These are phyloP conservation scores for Paramarasmius palmivorus DNA, from an alignment of 1,284 basidiomycete genomes.

Conservation along the genomic window DNA sequence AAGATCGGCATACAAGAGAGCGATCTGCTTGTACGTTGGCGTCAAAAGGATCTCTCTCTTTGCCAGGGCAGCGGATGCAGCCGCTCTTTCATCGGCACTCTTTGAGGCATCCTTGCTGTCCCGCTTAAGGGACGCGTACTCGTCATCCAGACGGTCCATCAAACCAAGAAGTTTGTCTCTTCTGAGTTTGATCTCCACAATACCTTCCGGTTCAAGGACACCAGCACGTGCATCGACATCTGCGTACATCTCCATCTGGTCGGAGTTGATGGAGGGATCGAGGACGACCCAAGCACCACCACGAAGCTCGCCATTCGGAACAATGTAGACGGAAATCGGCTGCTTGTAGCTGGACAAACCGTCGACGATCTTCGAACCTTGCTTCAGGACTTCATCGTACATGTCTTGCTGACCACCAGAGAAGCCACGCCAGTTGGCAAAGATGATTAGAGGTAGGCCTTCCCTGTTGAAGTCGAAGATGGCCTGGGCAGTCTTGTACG, in stretches of 20 bases:
- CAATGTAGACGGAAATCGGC: constrained; percentile 98
- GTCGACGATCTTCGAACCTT: constrained; percentile 97
- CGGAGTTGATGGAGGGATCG: constrained; percentile 94
- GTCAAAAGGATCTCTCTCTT: constrained; percentile 83
- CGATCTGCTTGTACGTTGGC: constrained; percentile 93
- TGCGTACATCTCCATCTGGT: constrained; percentile 99
- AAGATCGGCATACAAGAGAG: constrained; percentile 93
- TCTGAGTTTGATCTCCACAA: constrained; percentile 93
- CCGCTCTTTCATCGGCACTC: constrained; percentile 72
- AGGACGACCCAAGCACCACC: constrained; percentile 99
- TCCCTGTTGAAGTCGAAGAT: constrained; percentile 99
- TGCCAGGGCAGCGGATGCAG: constrained; percentile 68
- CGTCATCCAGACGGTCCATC: constrained; percentile 92
- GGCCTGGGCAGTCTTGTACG: constrained; percentile 99
- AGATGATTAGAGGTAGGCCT: constrained; percentile 95
- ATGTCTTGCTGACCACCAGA: constrained; percentile 99
- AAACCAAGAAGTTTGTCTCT: constrained; percentile 87
- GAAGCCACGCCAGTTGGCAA: constrained; percentile 99
- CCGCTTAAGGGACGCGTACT: constrained; percentile 82
- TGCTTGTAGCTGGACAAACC: constrained; percentile 96
- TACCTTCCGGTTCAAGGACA: constrained; percentile 97
- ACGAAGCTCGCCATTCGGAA: constrained; percentile 97
- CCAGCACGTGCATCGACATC: constrained; percentile 95
- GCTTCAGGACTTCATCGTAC: constrained; percentile 94
- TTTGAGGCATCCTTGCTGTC: constrained; percentile 76